Percentiles rank a stretch among this genome's conserved stretches.
Evolutionary conservation across 768 basidiomycete genomes (phyloP).

Genomic region (Suillus cothurnatus): DNA sequence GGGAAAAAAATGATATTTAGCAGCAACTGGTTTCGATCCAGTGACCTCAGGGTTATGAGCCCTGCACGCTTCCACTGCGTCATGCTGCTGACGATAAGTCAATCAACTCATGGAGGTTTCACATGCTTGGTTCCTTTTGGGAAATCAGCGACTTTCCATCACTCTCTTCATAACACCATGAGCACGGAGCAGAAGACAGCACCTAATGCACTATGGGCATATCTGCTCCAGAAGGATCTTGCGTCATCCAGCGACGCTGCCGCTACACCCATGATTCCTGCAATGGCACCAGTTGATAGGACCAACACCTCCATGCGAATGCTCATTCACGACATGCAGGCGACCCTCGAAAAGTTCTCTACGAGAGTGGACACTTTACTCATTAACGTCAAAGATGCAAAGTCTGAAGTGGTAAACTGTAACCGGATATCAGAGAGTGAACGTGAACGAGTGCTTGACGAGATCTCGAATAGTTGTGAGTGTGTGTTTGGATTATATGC

Average conservation of each 20-base stretch:
- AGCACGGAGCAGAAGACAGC: slow-evolving; percentile 14
- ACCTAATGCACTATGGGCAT: slow-evolving; percentile 49
- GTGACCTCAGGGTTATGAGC: slow-evolving; percentile 33
- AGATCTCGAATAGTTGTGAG: slow-evolving; percentile 59
- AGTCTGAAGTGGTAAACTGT: slow-evolving; percentile 52
- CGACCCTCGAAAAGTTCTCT: slow-evolving; percentile 68
- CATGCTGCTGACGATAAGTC: slow-evolving; percentile 22
- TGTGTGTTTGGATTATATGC: slow-evolving; percentile 14
- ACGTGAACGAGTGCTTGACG: slow-evolving; percentile 55
- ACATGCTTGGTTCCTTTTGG: not conserved
- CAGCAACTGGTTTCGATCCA: slow-evolving; percentile 36
- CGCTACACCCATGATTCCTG: slow-evolving; percentile 28
- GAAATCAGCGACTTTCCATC: not conserved
- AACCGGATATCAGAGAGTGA: slow-evolving; percentile 62
- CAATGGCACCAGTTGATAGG: slow-evolving; percentile 59
- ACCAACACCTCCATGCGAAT: slow-evolving; percentile 71
- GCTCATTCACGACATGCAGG: slow-evolving; percentile 73
- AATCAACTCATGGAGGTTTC: no score
- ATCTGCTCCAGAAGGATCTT: slow-evolving; percentile 50
- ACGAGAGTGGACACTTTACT: slow-evolving; percentile 55
- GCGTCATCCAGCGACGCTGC: slow-evolving; percentile 24
- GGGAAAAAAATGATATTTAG: slow-evolving; percentile 14
- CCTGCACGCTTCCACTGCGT: slow-evolving; percentile 35
- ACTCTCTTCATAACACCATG: not conserved
- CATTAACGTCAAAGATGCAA: slow-evolving; percentile 51